Base-by-base conservation (phyloP, 495 filamentous ascomycete genomes). In the Bacidia rubella region DNA sequence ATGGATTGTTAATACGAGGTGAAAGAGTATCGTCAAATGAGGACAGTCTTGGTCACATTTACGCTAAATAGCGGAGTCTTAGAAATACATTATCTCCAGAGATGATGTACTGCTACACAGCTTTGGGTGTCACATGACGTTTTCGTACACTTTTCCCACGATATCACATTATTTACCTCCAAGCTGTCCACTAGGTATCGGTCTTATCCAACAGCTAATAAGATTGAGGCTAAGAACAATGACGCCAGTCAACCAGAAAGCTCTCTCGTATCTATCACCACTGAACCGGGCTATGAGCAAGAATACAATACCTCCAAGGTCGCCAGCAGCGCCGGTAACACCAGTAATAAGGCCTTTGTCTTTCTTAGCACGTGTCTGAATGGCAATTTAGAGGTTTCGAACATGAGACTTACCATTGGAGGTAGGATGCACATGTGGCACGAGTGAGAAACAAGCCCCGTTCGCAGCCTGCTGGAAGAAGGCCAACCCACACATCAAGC, bases 401-500 rank as follows among this genome's bases (percentile, higher is more conserved):
- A n/a, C n/a, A n/a, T n/a, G 45, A 15, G 32, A 57, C 70, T 64
- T 63, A 78, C 80, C 80, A 59, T 84, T 83, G 27, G 84, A 82
- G 49, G 70, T 77, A 1, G 87, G 86, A 60, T 86, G 79, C 1
- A 92, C 81, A 59, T 93, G 88, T 29, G 88, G 88, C 0, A 93
- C 76, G 23, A 93, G 70, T 0, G 86, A 76, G 61, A 90, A 95
- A 63, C 84, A 88, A 2, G 82, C 82, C 1, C 88, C 88, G 59
- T 95, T 95, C 52, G 78, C 77, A 2, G 82, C 84, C 61, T 90
- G 87, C 44, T 86, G 68, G 73, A 93, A 94, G 60, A 93, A 74
- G 0, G 86, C 83, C 65, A 89, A 54, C 1, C 77, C 74, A 1
- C 80, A 78, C 1, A 89, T 68, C 9, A 95, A 74, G 2, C 86